These are phyloP conservation scores for Monosporascus ibericus DNA, from an alignment of 2,329 filamentous ascomycete species.

Conservation along the genomic window DNA sequence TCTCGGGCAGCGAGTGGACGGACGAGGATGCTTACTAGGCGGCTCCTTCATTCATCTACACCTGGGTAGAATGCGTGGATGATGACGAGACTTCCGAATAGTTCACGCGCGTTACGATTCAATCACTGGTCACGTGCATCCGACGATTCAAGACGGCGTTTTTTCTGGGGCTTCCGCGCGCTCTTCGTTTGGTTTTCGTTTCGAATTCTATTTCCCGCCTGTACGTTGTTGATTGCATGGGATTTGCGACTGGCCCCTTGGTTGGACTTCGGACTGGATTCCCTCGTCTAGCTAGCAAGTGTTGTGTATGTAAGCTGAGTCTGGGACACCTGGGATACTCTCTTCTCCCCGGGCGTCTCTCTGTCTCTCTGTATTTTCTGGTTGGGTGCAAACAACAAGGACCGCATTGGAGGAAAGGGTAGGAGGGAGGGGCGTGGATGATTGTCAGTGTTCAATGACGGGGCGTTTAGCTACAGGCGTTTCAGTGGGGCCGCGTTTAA, in stretches of 20 bases:
- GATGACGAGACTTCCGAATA: background rate
- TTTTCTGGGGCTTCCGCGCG: background rate
- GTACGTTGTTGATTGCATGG: background rate
- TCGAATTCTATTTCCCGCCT: background rate
- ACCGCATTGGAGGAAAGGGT: background rate
- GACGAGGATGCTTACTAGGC: constrained; percentile 55
- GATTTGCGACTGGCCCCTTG: background rate
- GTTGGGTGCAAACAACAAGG: background rate
- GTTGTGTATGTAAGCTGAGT: too few relatives aligned
- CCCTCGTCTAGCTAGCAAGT: background rate
- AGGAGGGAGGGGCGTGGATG: background rate
- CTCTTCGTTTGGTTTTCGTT: background rate
- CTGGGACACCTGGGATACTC: too few relatives aligned
- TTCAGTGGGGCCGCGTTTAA: background rate
- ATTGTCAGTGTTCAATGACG: background rate
- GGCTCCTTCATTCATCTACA: background rate
- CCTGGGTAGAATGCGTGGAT: background rate
- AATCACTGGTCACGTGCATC: background rate
- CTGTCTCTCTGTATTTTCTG: too few relatives aligned
- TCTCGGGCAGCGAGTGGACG: constrained; percentile 62
- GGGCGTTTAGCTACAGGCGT: background rate
- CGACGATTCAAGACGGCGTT: background rate
- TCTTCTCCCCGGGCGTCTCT: too few relatives aligned
- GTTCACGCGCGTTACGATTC: background rate
- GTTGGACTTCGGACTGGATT: background rate